Evolutionary conservation across 2,329 filamentous ascomycete species (phyloP).

Genomic region (Neopestalotiopsis sp.): DNA sequence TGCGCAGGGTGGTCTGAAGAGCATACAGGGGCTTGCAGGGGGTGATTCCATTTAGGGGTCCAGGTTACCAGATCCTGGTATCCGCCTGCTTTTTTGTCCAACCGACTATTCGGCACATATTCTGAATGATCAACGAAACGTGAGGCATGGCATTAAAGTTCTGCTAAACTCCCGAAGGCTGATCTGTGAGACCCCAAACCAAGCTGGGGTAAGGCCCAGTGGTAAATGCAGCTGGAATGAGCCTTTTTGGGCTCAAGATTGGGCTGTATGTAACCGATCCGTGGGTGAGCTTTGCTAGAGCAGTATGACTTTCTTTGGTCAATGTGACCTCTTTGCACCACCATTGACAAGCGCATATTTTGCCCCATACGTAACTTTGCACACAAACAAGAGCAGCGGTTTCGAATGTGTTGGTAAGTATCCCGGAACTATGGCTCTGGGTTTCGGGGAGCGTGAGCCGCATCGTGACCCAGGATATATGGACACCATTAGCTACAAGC

Average conservation of each 20-base stretch:
- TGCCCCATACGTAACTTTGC: neutral
- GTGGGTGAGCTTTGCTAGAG: neutral
- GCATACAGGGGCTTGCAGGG: conserved; percentile 26
- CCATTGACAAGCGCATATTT: neutral
- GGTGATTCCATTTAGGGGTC: conserved; percentile 24
- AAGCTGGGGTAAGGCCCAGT: conserved; percentile 24
- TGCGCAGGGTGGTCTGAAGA: conserved; percentile 29
- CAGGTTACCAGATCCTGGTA: conserved; percentile 29
- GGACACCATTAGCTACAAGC: neutral
- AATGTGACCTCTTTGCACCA: neutral
- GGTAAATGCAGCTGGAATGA: neutral
- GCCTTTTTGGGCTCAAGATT: neutral
- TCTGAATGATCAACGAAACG: conserved; percentile 24
- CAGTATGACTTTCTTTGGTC: neutral
- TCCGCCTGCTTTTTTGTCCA: conserved; percentile 19
- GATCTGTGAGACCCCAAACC: conserved; percentile 28
- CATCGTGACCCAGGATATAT: conserved; percentile 2
- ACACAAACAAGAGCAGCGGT: neutral
- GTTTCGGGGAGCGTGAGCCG: conserved; percentile 2
- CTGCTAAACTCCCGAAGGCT: conserved; percentile 26
- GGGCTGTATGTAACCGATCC: neutral
- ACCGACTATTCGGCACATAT: conserved; percentile 15
- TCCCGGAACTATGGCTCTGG: neutral
- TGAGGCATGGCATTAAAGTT: conserved; percentile 20
- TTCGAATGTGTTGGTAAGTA: neutral